Conservation (phyloP, 371 early-diverging fungal genomes). For the Apophysomyces trapeziformis region DNA sequence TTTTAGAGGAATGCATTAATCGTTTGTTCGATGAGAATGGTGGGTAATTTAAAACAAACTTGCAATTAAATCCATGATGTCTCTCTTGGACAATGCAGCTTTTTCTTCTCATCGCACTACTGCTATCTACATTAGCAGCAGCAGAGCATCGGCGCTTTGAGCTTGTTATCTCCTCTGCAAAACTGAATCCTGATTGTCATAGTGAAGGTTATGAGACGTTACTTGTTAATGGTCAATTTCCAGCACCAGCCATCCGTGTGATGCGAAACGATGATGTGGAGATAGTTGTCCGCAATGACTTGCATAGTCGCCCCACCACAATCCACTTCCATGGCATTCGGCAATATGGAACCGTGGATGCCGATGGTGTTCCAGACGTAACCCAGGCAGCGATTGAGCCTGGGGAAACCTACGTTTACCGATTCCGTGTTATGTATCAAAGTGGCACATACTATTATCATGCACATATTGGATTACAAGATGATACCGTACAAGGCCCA, state of each 20-base stretch:
- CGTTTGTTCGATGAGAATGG: background rate
- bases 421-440: constrained; percentile 43
- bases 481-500: constrained; percentile 52
- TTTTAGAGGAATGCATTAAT: background rate
- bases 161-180: constrained; percentile 18
- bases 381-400: constrained; percentile 59
- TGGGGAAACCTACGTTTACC: constrained; percentile 47
- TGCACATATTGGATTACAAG: constrained; percentile 48
- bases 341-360: constrained; percentile 33
- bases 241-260: constrained; percentile 47
- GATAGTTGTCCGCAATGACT: constrained; percentile 37
- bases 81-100: background rate
- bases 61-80: background rate
- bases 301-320: constrained; percentile 17
- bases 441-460: constrained; percentile 62
- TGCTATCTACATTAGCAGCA: constrained; percentile 8
- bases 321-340: constrained; percentile 53
- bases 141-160: constrained; percentile 21
- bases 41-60: background rate
- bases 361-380: constrained; percentile 63
- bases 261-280: constrained; percentile 39
- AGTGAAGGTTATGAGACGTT: constrained; percentile 15
- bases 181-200: constrained; percentile 38
- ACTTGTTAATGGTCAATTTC: constrained; percentile 47
- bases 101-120: background rate